Evolutionary conservation across 148 eudicot species (phyloP), one percentile per base, ranked within the genome.

Genomic region (Drosera capensis): DNA sequence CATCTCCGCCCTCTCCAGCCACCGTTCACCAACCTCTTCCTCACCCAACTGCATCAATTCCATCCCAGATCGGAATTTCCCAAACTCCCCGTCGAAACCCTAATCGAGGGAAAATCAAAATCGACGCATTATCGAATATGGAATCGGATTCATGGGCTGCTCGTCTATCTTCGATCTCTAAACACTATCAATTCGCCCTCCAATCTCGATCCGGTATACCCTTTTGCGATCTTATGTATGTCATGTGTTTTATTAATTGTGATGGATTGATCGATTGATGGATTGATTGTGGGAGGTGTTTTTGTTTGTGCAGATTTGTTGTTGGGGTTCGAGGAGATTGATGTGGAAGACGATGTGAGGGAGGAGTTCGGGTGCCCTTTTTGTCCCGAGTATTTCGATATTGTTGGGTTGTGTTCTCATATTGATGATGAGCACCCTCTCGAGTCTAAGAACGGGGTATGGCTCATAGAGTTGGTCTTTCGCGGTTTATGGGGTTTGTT

Each of bases 321-420:
- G 29, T 59, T 77, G 80, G 96, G 90, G 23, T 83, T 82, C 44
- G 94, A 88, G 62, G 97, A 80, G 31, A 53, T 80, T 43, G 97
- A 88, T 7, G 74, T 68, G 23, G 92, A 83, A 56, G 97, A 84
- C 67, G 92, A 84, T 66, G 69, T 80, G 48, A 73, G 79, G 58
- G 92, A 84, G 76, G 94, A 83, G 69, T 80, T 68, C 54, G 79
- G 81, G 0, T 88, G 97, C 69, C 94, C 92, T 1, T 88, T 80
- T 60, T 88, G 94, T 59, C 52, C 77, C 0, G 92, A 80, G 43
- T 78, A 64, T 71, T 88, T 68, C 22, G 97, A 88, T 43, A 88
- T 88, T 24, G 74, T 88, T 34, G 97, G 97, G 5, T 59, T 88
- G 31, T 88, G 97, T 63, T 78, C 86, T 60, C 97, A 88, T 66